Evolutionary conservation across 2,329 filamentous ascomycete species (phyloP), one percentile per base, ranked within the genome.

Genomic region (Myriosclerotinia scirpicola): DNA sequence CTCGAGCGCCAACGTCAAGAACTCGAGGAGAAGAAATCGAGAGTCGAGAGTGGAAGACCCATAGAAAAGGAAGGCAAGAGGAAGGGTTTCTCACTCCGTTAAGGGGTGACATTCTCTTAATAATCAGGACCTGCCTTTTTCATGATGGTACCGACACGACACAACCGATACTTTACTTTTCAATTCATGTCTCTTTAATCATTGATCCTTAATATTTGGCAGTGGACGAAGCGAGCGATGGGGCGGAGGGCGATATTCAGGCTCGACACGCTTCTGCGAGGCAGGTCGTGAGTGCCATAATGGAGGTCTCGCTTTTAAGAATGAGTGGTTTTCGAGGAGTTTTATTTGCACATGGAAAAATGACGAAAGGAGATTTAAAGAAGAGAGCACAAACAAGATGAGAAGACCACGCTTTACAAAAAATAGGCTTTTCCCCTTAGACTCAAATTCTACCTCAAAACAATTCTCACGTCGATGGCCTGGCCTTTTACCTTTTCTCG

Each of bases 1-100:
- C 87, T 99, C 76, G 95, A 99, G 77, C 89, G 93, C 78, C 94
- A 98, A 84, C 90, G 93, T 79, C 81, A 87, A 79, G 95, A 99
- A 80, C 87, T 99, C 77, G 95, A 99, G 80, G 95, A 99, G 83
- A 99, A 98, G 91, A 99, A 99, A 85, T 81, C 87, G 72, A 90
- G 95, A 76, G 85, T 99, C 82, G 95, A 99, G 81, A 97, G 90
- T 78, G 95, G 95, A 77, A 87, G 95, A 79, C 95, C 95, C 71
- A 82, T 98, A 82, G 95, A 98, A 83, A 93, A 98, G 84, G 94
- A 98, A 85, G 90, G 90, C 82, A 97, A 97, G 90, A 91, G 93
- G 83, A 98, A 98, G 91, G 94, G 94, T 69, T 99, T 99, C 87
- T 99, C 95, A 72, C 91, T 99, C 79, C 93, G 95, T 81, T 96